phyloP scores from a whole-genome alignment of 768 basidiomycete species.

The Udeniomyces megalosporus region DNA sequence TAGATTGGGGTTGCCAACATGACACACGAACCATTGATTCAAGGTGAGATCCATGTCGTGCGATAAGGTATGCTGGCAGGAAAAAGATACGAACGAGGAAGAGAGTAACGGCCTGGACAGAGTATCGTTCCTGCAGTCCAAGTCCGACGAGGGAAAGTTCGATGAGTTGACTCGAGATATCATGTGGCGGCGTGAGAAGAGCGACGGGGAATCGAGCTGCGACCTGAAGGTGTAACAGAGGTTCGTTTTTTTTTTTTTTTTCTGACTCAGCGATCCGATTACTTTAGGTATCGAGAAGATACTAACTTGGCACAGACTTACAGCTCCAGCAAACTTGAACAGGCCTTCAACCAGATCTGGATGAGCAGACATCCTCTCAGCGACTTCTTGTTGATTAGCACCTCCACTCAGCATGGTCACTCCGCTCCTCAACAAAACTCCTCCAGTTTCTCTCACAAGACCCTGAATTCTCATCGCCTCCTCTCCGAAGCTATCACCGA shows the following conservation, averaged over 20 bases:
- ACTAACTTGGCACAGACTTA: neutral
- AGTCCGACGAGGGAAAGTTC: conserved; percentile 8
- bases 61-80: too few species aligned
- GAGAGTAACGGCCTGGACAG: conserved; percentile 11
- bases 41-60: too few species aligned
- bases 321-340: conserved; percentile 9
- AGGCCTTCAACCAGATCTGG: conserved; percentile 14
- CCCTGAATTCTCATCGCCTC: neutral
- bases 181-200: conserved; percentile 1
- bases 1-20: neutral
- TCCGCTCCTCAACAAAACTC: neutral
- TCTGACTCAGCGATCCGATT: too few species aligned
- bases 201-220: conserved; percentile 7
- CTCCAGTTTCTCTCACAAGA: neutral
- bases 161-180: neutral
- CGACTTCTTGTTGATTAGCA: neutral
- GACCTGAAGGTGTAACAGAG: conserved; percentile 3
- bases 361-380: neutral
- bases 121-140: conserved; percentile 10
- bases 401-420: neutral
- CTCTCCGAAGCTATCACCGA: neutral
- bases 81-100: conserved; percentile 6
- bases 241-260: too few species aligned
- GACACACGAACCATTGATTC: neutral
- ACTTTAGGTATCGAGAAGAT: too few species aligned